Conservation (phyloP, 164 flowering plant genomes). For the Vitis rotundifolia region DNA sequence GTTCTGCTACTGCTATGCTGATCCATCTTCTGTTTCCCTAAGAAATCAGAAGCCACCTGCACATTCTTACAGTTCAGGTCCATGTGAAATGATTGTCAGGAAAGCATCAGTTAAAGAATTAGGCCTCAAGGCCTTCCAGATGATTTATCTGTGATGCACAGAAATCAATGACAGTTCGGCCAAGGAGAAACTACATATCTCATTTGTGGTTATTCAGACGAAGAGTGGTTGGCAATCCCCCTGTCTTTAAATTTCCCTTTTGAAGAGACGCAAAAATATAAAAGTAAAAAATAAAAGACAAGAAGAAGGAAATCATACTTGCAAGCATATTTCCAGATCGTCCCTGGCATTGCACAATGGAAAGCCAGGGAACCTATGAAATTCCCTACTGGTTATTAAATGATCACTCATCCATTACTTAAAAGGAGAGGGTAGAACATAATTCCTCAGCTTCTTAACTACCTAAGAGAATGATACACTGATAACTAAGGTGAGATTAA, state of each 20-base stretch:
- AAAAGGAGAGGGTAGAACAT: too few relatives aligned
- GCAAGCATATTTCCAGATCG: too few relatives aligned
- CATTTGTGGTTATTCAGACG: background rate
- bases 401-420: too few relatives aligned
- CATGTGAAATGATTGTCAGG: background rate
- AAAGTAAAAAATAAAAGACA: too few relatives aligned
- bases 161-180: background rate
- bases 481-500: too few relatives aligned
- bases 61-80: background rate
- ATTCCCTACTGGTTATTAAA: too few relatives aligned
- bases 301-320: too few relatives aligned
- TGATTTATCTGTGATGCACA: background rate
- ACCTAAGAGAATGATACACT: too few relatives aligned
- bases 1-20: slow-evolving; percentile 22
- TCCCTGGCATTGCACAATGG: too few relatives aligned
- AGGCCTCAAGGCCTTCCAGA: background rate
- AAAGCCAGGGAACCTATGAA: too few relatives aligned
- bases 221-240: background rate
- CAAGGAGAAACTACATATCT: background rate
- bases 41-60: slow-evolving; percentile 46
- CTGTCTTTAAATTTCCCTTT: background rate
- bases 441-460: too few relatives aligned
- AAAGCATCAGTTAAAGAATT: background rate
- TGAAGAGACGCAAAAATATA: too few relatives aligned
- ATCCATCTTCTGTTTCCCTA: slow-evolving; percentile 7